Evolutionary conservation across 495 filamentous ascomycete species (phyloP).

Genomic region (Xylaria sp.): DNA sequence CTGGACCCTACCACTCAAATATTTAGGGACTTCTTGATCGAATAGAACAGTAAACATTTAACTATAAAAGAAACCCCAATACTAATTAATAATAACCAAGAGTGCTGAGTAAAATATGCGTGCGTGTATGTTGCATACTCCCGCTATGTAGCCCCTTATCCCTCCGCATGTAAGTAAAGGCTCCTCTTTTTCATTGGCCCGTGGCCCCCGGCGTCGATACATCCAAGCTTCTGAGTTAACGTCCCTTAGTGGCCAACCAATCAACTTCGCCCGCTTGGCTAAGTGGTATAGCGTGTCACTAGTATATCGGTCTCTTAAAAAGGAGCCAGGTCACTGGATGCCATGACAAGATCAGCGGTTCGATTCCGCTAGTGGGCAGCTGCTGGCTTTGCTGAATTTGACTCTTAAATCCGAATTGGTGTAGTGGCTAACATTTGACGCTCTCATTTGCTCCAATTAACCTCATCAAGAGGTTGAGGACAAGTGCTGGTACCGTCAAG

Average conservation of each 20-base stretch:
- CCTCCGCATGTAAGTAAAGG: no score
- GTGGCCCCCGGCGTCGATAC: no score
- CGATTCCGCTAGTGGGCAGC: conserved; percentile 28
- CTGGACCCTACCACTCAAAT: no score
- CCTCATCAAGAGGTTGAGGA: conserved; percentile 31
- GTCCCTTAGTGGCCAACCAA: neutral
- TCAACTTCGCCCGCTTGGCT: conserved; percentile 25
- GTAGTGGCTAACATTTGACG: conserved; percentile 48
- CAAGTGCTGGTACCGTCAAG: conserved; percentile 35
- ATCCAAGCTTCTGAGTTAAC: neutral
- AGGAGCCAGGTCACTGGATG: neutral
- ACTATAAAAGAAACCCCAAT: no score
- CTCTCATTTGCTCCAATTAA: no score
- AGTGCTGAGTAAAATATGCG: no score
- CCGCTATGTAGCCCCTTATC: no score
- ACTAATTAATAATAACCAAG: no score
- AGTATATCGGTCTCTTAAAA: neutral
- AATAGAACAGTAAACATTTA: no score
- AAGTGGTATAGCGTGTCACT: conserved; percentile 29
- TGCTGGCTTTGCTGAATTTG: conserved; percentile 27
- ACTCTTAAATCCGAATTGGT: conserved; percentile 48
- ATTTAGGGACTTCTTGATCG: no score
- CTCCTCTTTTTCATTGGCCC: no score
- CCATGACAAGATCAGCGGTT: conserved; percentile 28
- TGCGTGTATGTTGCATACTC: no score